Evolutionary conservation across 108 stramenopile genomes (phyloP).

Genomic region (Skeletonema grethae): DNA sequence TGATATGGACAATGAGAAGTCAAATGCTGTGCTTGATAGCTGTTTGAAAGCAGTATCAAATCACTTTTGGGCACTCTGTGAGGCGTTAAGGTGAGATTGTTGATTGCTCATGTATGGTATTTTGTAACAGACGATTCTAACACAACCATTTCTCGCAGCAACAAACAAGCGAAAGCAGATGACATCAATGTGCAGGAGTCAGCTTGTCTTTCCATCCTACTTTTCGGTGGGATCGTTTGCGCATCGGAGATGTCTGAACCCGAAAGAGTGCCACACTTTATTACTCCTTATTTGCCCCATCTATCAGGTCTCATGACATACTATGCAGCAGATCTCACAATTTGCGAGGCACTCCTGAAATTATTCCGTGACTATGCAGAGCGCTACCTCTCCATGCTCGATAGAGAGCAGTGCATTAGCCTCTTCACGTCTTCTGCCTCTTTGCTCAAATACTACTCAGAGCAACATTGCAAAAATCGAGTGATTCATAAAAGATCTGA

Average conservation of each 20-base stretch:
- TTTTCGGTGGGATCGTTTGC: slow-evolving; percentile 74
- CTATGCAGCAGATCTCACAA: slow-evolving; percentile 76
- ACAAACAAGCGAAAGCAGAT: slow-evolving; percentile 52
- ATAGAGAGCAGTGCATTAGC: slow-evolving; percentile 59
- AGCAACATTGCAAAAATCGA: slow-evolving; percentile 60
- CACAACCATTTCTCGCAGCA: slow-evolving; percentile 25
- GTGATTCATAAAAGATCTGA: slow-evolving; percentile 46
- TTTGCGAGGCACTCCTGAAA: slow-evolving; percentile 70
- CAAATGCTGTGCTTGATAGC: slow-evolving; percentile 54
- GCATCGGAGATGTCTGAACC: slow-evolving; percentile 77
- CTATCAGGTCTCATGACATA: slow-evolving; percentile 78
- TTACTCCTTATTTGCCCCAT: slow-evolving; percentile 71
- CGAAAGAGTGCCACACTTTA: slow-evolving; percentile 75
- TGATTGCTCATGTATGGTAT: not conserved
- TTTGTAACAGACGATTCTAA: not conserved
- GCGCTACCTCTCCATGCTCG: slow-evolving; percentile 73
- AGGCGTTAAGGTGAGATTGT: slow-evolving; percentile 61
- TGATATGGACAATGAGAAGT: slow-evolving; percentile 59
- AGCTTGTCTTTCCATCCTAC: slow-evolving; percentile 71
- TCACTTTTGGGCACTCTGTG: slow-evolving; percentile 64
- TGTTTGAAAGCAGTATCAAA: slow-evolving; percentile 66
- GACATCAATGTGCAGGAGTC: slow-evolving; percentile 72
- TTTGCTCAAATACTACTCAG: slow-evolving; percentile 72
- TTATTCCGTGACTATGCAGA: slow-evolving; percentile 85
- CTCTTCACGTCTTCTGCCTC: slow-evolving; percentile 76